These are phyloP conservation scores for Aspergillus amoenus DNA, from an alignment of 2,329 filamentous ascomycete genomes.

Conservation along the genomic window DNA sequence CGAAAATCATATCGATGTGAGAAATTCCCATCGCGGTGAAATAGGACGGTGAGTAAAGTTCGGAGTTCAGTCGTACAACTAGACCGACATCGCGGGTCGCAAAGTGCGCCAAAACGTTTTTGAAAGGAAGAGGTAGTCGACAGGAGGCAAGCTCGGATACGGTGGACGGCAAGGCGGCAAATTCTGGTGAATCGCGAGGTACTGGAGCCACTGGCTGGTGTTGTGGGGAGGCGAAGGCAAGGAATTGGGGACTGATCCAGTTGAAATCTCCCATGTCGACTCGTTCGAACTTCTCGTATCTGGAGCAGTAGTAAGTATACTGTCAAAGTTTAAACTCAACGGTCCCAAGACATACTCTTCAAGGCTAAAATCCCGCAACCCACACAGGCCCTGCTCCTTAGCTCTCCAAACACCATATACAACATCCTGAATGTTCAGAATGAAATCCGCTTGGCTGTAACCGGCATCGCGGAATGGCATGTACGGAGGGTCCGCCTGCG, in stretches of 20 bases:
- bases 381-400: slow-evolving; percentile 91
- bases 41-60: slow-evolving; percentile 94
- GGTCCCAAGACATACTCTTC: slow-evolving; percentile 64
- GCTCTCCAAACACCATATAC: slow-evolving; percentile 99
- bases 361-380: slow-evolving; percentile 88
- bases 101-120: slow-evolving; percentile 92
- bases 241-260: slow-evolving; percentile 93
- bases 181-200: slow-evolving; percentile 69
- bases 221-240: slow-evolving; percentile 95
- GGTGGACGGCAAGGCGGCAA: slow-evolving; percentile 71
- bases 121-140: slow-evolving; percentile 80
- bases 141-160: slow-evolving; percentile 70
- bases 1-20: slow-evolving; percentile 99
- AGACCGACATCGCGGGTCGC: slow-evolving; percentile 83
- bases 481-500: slow-evolving; percentile 92
- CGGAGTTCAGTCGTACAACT: slow-evolving; percentile 92
- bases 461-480: slow-evolving; percentile 99
- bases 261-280: slow-evolving; percentile 99
- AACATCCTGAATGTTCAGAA: slow-evolving; percentile 92
- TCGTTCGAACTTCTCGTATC: slow-evolving; percentile 89
- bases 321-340: neutral
- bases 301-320: slow-evolving; percentile 30
- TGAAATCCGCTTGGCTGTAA: slow-evolving; percentile 97
- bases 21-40: slow-evolving; percentile 94
- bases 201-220: slow-evolving; percentile 73